Base-by-base conservation (phyloP, 495 filamentous ascomycete genomes). In the Arthonia radiata region DNA sequence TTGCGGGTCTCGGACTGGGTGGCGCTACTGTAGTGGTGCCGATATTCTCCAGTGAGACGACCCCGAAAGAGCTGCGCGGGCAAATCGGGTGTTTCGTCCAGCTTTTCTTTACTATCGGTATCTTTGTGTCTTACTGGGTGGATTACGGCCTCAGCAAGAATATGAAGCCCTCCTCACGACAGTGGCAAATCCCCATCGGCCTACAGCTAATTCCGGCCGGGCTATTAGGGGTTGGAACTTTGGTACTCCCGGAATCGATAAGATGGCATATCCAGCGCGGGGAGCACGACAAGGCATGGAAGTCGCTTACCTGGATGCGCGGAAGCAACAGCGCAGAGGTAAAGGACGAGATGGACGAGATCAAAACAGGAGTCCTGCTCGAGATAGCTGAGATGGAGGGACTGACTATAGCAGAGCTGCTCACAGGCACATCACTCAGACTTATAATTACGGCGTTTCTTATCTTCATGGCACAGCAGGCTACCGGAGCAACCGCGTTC, bases 1-100 rank as follows among this genome's bases (percentile, higher is more conserved):
- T 67, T n/a, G 48, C 53, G 1, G 62, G 62, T 14, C 32, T 69
- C 7, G 64, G 62, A 4, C 49, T 67, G 13, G 64, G 63, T 8
- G 52, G 42, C 13, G 53, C 54, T 2, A 60, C 57, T 0, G 54
- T 58, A 0, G 52, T 61, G 9, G 55, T 64, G 0, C 62, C 64
- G 5, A 59, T 60, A 38, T 63, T 52, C 33, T 53, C 44, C 18
- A 49, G 54, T 5, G 62, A 67, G 35, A 64, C 53, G 45, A 52
- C 56, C 11, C 59, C 59, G 2, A 61, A 59, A 35, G 48, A 55
- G 15, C 53, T 65, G 22, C 47, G 61, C 18, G 61, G 59, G n/a
- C 49, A 52, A 26, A 41, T 61, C 9, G 58, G 42, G 24, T 57
- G 34, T 24, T 52, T 38, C 39, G 48, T 41, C 14, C 47, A 36